These are phyloP conservation scores for Sherardia arvensis DNA, from an alignment of 257 asterid species.

Conservation along the genomic window DNA sequence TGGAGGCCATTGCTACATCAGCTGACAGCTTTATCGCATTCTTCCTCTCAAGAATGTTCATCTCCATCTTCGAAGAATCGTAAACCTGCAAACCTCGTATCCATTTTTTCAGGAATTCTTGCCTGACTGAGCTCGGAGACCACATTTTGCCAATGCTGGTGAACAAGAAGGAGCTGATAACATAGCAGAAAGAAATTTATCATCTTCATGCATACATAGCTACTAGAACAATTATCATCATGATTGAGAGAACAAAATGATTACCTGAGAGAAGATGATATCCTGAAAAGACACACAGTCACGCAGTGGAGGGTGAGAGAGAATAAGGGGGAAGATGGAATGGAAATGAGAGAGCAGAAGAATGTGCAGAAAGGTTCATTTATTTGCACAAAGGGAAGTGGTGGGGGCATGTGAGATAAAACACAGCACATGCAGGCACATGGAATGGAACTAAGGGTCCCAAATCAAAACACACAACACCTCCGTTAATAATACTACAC, in stretches of 20 bases:
- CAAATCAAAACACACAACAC: conserved; percentile 20
- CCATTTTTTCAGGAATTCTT: conserved; percentile 73
- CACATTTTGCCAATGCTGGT: conserved; percentile 14
- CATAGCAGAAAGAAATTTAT: background rate
- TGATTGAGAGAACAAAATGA: background rate
- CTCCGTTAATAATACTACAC: background rate
- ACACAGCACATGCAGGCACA: conserved; percentile 94
- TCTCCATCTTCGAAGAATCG: conserved; percentile 30
- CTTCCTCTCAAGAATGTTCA: conserved; percentile 49
- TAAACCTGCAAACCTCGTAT: conserved; percentile 48
- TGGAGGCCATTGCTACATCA: conserved; percentile 78
- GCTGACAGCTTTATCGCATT: conserved; percentile 63
- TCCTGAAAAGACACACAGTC: conserved; percentile 5
- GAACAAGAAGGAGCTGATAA: background rate
- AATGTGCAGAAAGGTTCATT: conserved; percentile 40
- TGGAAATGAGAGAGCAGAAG: conserved; percentile 25
- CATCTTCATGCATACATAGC: background rate
- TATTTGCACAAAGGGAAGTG: conserved; percentile 53
- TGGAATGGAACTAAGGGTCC: conserved; percentile 74
- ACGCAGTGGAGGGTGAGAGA: background rate
- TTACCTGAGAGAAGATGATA: background rate
- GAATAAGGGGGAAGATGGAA: background rate
- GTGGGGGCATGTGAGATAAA: conserved; percentile 64
- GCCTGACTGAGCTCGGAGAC: conserved; percentile 31
- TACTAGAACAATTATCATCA: background rate